Percentiles rank a stretch among this genome's conserved stretches.
phyloP scores from a whole-genome alignment of 495 filamentous ascomycete genomes.

The Neurospora tetrasperma region DNA sequence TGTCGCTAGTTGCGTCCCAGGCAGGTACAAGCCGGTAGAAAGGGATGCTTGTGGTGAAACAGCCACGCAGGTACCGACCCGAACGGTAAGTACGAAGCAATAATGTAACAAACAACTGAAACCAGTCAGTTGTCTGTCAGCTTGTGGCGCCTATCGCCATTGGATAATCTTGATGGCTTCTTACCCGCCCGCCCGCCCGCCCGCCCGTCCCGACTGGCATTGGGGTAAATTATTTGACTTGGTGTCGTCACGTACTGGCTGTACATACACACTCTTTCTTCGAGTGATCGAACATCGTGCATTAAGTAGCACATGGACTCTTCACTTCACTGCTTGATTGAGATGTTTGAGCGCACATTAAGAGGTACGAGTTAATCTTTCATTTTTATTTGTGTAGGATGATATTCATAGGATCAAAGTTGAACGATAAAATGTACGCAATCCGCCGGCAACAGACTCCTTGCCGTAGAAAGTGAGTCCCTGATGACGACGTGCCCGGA shows the following conservation, averaged over 20 bases:
- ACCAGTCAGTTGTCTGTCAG: background rate
- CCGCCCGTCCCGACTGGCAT: background rate
- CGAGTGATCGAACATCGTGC: background rate
- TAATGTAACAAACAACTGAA: background rate
- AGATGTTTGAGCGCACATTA: background rate
- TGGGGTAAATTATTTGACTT: background rate
- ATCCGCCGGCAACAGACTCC: constrained; percentile 19
- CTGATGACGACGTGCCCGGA: constrained; percentile 24
- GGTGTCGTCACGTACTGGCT: background rate
- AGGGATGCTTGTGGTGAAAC: background rate
- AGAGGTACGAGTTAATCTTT: background rate
- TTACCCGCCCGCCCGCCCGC: background rate
- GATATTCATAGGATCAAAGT: background rate
- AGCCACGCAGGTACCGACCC: background rate
- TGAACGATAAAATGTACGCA: constrained; percentile 18
- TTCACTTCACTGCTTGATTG: background rate
- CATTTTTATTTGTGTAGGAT: background rate
- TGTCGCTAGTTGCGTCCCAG: background rate
- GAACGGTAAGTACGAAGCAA: background rate
- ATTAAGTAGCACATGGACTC: background rate
- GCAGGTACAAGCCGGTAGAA: background rate
- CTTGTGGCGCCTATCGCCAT: background rate
- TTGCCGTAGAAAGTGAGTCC: constrained; percentile 1
- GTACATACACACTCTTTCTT: background rate
- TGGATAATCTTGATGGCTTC: background rate